These are phyloP conservation scores for Blepharisma undulans DNA, from an alignment of 169 alveolate species.

Conservation along the genomic window DNA sequence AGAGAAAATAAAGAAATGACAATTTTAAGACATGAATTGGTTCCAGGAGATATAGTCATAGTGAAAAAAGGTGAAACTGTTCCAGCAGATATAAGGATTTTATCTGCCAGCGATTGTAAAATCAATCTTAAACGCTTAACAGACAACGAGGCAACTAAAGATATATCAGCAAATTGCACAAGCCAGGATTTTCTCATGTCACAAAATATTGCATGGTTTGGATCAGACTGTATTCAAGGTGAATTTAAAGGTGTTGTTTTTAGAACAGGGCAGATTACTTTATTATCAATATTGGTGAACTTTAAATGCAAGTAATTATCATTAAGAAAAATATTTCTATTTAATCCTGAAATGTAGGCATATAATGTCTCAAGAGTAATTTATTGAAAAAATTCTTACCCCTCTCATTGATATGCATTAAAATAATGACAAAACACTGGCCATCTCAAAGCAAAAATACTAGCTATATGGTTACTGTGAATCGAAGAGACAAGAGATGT, in stretches of 20 bases:
- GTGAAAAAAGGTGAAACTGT: slow-evolving; percentile 77
- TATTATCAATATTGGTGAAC: slow-evolving; percentile 83
- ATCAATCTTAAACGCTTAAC: slow-evolving; percentile 79
- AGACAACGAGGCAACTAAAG: slow-evolving; percentile 74
- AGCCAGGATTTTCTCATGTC: slow-evolving; percentile 46
- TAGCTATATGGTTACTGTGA: no score
- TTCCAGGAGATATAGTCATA: slow-evolving; percentile 75
- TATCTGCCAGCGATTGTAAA: slow-evolving; percentile 67
- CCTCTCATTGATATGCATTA: no score
- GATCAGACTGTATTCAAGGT: slow-evolving; percentile 67
- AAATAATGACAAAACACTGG: no score
- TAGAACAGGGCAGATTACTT: slow-evolving; percentile 84
- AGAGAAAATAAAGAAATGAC: slow-evolving; percentile 63
- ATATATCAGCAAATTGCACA: slow-evolving; percentile 46
- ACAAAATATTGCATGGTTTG: slow-evolving; percentile 72
- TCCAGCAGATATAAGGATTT: slow-evolving; percentile 83
- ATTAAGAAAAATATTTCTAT: no score
- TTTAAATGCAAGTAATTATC: background rate
- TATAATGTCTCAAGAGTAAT: no score
- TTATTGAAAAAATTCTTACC: no score
- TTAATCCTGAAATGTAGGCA: no score
- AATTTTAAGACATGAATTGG: slow-evolving; percentile 61
- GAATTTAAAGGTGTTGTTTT: slow-evolving; percentile 69
- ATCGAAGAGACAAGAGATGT: no score
- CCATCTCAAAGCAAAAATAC: no score